These are phyloP conservation scores for Butyriboletus appendiculatus DNA, from an alignment of 1,284 basidiomycete genomes.

Conservation along the genomic window DNA sequence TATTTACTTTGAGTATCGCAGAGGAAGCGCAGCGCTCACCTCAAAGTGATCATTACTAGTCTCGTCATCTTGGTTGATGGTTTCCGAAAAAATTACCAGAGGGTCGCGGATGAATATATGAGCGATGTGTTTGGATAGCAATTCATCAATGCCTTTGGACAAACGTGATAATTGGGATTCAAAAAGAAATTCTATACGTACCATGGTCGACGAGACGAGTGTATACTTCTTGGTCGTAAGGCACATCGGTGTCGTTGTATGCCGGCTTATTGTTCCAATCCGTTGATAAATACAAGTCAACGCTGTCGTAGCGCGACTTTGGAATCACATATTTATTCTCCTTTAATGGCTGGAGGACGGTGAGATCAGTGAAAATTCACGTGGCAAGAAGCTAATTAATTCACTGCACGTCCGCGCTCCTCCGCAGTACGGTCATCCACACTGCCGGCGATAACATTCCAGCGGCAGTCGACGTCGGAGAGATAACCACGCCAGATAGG, in stretches of 20 bases:
- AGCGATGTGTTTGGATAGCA: slow-evolving; percentile 89
- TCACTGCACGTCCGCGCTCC: slow-evolving; percentile 79
- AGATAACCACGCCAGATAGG: slow-evolving; percentile 95
- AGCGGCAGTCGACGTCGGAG: slow-evolving; percentile 95
- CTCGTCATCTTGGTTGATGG: slow-evolving; percentile 88
- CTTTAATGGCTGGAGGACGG: slow-evolving; percentile 64
- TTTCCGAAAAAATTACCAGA: slow-evolving; percentile 93
- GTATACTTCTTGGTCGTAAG: slow-evolving; percentile 78
- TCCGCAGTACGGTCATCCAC: slow-evolving; percentile 97
- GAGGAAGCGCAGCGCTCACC: slow-evolving; percentile 41
- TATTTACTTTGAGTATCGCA: slow-evolving; percentile 8
- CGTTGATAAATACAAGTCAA: slow-evolving; percentile 91
- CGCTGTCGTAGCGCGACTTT: slow-evolving; percentile 97
- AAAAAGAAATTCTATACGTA: slow-evolving; percentile 36
- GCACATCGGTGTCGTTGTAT: slow-evolving; percentile 90
- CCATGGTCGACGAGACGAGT: slow-evolving; percentile 73
- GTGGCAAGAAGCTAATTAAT: slow-evolving; percentile 37
- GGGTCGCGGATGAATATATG: slow-evolving; percentile 99
- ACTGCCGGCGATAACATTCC: slow-evolving; percentile 97
- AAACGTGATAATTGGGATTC: neutral
- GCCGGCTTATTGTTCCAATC: slow-evolving; percentile 86
- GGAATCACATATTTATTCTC: slow-evolving; percentile 79
- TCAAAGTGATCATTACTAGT: slow-evolving; percentile 96
- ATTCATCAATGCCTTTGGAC: slow-evolving; percentile 77
- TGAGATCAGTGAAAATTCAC: slow-evolving; percentile 8